A percentile compares a stretch with the other conserved stretches of the same genome.
Evolutionary conservation across 2,329 filamentous ascomycete genomes (phyloP).

Genomic region (Arthroderma sp.): DNA sequence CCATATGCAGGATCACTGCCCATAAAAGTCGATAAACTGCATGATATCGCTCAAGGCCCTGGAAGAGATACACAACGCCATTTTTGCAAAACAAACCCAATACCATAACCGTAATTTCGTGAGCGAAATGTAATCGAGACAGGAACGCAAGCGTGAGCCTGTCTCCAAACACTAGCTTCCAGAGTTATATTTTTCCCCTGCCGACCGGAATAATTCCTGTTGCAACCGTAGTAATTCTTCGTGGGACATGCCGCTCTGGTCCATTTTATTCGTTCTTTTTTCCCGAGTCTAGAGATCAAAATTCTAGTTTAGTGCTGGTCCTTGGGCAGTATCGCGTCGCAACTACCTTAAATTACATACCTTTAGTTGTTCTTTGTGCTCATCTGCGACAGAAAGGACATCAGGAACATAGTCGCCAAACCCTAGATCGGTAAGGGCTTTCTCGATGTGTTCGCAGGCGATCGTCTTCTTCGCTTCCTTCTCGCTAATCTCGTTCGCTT

Average conservation of each 20-base stretch:
- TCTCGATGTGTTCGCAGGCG: constrained; percentile 92
- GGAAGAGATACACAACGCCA: too few species aligned
- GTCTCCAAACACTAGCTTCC: constrained; percentile 11
- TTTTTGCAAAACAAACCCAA: too few species aligned
- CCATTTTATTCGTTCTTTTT: constrained; percentile 95
- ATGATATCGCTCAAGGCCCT: too few species aligned
- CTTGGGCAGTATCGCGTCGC: too few species aligned
- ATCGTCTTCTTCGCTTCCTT: constrained; percentile 99
- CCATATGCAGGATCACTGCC: too few species aligned
- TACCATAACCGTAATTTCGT: too few species aligned
- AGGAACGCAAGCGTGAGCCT: too few species aligned
- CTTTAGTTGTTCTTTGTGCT: constrained; percentile 89
- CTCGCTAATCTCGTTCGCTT: constrained; percentile 97
- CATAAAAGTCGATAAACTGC: too few species aligned
- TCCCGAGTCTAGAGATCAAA: constrained; percentile 57
- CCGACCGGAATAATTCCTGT: constrained; percentile 78
- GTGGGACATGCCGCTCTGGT: constrained; percentile 80
- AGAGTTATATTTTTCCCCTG: constrained; percentile 57
- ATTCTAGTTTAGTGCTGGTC: too few species aligned
- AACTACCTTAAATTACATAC: constrained; percentile 35
- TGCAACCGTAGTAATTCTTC: constrained; percentile 83
- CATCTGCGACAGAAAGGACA: constrained; percentile 71
- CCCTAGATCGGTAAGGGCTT: constrained; percentile 80
- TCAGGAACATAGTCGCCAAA: constrained; percentile 86
- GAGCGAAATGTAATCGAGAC: too few species aligned